Evolutionary conservation across 352 stramenopile species (phyloP), one percentile per base, ranked within the genome.

Genomic region (Peronospora destructor): DNA sequence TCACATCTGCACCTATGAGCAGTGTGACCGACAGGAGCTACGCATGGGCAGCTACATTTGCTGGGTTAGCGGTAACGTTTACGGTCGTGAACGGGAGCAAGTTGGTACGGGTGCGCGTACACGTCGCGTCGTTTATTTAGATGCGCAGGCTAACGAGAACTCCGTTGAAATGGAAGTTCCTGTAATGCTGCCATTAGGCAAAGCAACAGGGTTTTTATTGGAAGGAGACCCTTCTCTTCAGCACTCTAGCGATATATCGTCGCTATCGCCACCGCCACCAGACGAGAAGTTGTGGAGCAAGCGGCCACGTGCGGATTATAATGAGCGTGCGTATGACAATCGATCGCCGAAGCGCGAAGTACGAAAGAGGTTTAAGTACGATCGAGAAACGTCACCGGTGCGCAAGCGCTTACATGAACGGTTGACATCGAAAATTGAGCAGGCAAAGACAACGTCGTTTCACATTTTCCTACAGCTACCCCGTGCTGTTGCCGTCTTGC

Each of bases 101-200:
- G 68, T 57, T 10, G 79, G 79, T 6, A 90, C 79, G 0, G 73
- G 73, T n/a, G 71, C 75, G 12, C 66, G 79, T 43, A 82, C 60
- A 12, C 74, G 79, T 21, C 66, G 71, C 26, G 32, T 90, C 11
- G 45, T 86, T 36, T 90, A 76, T 49, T 76, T 70, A 23, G 69
- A 83, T 42, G 46, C 53, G 0, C 62, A 84, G 16, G 76, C 76
- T 6, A 73, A 85, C 17, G 60, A 68, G 9, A 71, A 30, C 17
- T 60, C 62, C 1, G 68, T 90, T 23, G 74, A 87, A 17, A 90
- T 90, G 74, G 79, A 90, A 33, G 76, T 90, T 7, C 79, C 79
- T 0, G 67, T 85, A 7, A 58, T 84, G 45, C 45, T 90, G 13
- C 79, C 79, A 0, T 49, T 90, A 1, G 79, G 79, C 4, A 64